These are phyloP conservation scores for Vaccinium macrocarpon DNA, from an alignment of 148 eudicot genomes.

Conservation along the genomic window DNA sequence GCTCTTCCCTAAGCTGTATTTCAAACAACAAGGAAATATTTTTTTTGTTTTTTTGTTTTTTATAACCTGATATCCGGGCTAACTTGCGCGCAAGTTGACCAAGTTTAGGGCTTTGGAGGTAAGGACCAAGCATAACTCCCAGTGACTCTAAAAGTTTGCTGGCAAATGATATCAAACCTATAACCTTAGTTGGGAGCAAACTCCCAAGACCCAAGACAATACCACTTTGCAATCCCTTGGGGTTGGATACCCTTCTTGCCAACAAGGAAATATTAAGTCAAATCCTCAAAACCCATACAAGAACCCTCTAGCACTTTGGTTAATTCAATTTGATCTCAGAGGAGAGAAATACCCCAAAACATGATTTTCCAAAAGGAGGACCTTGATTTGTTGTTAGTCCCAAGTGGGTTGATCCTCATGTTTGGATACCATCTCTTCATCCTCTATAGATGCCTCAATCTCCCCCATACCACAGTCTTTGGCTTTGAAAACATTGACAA, in stretches of 20 bases:
- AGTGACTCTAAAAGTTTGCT: no score
- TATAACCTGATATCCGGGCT: no score
- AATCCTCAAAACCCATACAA: background rate
- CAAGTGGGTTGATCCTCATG: constrained; percentile 56
- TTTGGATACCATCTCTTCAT: constrained; percentile 63
- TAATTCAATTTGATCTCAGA: background rate
- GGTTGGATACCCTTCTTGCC: no score
- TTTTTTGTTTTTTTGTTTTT: no score
- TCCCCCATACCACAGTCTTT: constrained; percentile 53
- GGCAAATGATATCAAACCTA: no score
- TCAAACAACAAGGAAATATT: background rate
- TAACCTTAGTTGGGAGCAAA: no score
- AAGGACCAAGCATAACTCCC: no score
- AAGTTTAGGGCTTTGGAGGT: no score
- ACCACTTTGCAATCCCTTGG: no score
- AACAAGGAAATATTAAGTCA: no score
- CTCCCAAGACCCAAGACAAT: no score
- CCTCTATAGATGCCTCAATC: constrained; percentile 43
- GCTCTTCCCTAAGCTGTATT: background rate
- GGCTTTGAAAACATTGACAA: constrained; percentile 73
- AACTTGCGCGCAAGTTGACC: no score
- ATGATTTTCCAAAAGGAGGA: constrained; percentile 47
- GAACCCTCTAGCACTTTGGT: background rate
- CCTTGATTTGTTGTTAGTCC: constrained; percentile 72
- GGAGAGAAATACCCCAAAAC: background rate